Evolutionary conservation across 371 early-diverging fungal genomes (phyloP).

Genomic region (Rhizopus stolonifer): DNA sequence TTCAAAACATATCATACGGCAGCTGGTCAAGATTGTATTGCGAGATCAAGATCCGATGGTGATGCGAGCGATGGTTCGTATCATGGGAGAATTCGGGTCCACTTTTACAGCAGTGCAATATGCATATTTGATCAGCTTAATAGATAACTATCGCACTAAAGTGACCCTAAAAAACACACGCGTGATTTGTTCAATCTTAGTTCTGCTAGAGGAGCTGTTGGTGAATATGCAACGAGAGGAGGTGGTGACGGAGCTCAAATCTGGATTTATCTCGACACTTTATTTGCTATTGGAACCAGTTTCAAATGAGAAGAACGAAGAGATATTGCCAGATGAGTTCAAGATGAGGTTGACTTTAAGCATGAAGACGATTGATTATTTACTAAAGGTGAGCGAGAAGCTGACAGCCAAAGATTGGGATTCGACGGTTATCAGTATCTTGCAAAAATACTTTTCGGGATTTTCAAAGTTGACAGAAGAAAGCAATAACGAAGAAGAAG

Average conservation of each 20-base stretch:
- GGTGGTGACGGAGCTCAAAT: conserved; percentile 47
- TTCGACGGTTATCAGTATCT: conserved; percentile 54
- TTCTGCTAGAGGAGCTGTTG: conserved; percentile 40
- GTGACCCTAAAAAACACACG: conserved; percentile 23
- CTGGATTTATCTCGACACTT: conserved; percentile 44
- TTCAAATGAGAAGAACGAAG: conserved; percentile 13
- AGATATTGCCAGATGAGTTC: conserved; percentile 12
- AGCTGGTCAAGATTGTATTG: conserved; percentile 55
- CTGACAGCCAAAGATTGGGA: conserved; percentile 59
- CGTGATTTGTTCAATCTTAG: conserved; percentile 35
- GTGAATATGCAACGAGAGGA: conserved; percentile 41
- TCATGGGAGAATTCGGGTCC: conserved; percentile 60
- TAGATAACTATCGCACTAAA: conserved; percentile 31
- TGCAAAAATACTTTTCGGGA: conserved; percentile 67
- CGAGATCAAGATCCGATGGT: conserved; percentile 49
- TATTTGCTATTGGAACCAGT: conserved; percentile 45
- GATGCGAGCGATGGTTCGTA: conserved; percentile 46
- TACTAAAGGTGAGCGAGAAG: conserved; percentile 52
- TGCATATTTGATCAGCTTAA: conserved; percentile 52
- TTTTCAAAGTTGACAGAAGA: conserved; percentile 41
- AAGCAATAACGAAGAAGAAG: conserved; percentile 18
- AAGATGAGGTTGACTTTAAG: conserved; percentile 49
- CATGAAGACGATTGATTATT: conserved; percentile 53
- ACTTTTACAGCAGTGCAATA: conserved; percentile 66
- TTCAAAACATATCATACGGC: conserved; percentile 63